Conservation (phyloP, 2,329 filamentous ascomycete genomes). For the Claviceps capensis region DNA sequence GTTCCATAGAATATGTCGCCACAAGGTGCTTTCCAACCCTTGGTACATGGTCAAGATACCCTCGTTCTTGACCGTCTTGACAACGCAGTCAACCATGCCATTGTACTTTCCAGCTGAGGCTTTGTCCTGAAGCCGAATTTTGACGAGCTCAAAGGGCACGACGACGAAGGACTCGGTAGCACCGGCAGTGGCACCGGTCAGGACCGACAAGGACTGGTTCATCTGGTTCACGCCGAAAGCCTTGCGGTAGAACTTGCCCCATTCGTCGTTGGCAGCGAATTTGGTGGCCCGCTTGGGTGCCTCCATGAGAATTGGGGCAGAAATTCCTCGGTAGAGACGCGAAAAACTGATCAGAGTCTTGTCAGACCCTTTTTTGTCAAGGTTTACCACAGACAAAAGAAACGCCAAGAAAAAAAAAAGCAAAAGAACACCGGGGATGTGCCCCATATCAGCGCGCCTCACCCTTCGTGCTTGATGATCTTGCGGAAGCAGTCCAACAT, state of each 20-base stretch:
- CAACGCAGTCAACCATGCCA: conserved; percentile 66
- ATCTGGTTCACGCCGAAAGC: conserved; percentile 75
- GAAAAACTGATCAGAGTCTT: conserved; percentile 46
- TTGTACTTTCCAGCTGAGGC: conserved; percentile 80
- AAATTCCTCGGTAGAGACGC: conserved; percentile 89
- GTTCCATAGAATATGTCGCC: conserved; percentile 87
- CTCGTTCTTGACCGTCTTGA: conserved; percentile 72
- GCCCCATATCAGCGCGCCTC: conserved; percentile 17
- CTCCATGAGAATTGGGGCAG: conserved; percentile 94
- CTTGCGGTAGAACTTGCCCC: conserved; percentile 88
- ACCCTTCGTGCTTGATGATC: conserved; percentile 94
- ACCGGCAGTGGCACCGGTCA: conserved; percentile 88
- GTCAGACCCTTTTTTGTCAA: background rate
- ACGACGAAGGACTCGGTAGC: conserved; percentile 95
- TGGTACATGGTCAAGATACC: conserved; percentile 86
- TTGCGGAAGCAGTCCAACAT: conserved; percentile 98
- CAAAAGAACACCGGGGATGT: background rate
- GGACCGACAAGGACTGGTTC: conserved; percentile 80
- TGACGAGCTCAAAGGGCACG: conserved; percentile 95
- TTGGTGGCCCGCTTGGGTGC: conserved; percentile 89
- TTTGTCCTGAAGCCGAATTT: conserved; percentile 94
- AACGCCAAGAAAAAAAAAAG: background rate
- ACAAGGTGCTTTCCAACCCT: conserved; percentile 89
- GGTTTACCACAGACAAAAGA: background rate
- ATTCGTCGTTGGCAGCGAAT: conserved; percentile 97